phyloP scores from a whole-genome alignment of 2,329 filamentous ascomycete species.

The Fusarium vanettenii region DNA sequence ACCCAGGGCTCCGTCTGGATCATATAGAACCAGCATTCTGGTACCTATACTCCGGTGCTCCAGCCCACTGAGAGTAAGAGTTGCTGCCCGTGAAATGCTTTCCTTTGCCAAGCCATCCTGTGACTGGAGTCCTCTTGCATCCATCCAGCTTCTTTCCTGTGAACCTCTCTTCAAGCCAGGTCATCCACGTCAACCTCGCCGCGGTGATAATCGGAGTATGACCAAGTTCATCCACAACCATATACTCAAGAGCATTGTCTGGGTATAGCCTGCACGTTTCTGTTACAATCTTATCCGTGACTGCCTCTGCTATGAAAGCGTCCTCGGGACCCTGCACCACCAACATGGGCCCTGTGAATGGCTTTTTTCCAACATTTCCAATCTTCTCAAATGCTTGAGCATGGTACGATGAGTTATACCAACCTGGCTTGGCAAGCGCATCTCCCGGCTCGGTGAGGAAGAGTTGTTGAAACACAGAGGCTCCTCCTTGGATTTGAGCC shows the following conservation, averaged over 20 bases:
- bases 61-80: constrained; percentile 10
- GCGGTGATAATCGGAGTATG: constrained; percentile 5
- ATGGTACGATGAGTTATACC: constrained; percentile 10
- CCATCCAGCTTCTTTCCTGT: neutral
- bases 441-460: neutral
- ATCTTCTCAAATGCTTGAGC: constrained; percentile 8
- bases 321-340: constrained; percentile 7
- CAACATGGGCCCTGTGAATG: neutral
- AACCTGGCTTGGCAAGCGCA: neutral
- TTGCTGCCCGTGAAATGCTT: constrained; percentile 7
- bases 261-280: rapidly evolving
- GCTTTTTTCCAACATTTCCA: neutral
- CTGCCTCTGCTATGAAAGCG: neutral
- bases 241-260: neutral
- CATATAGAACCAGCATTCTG: constrained; percentile 14
- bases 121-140: neutral
- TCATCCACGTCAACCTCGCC: neutral
- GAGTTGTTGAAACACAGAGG: neutral
- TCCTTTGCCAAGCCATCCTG: neutral
- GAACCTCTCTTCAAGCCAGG: neutral
- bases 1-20: neutral
- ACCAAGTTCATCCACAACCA: neutral
- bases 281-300: neutral
- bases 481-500: constrained; percentile 8
- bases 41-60: constrained; percentile 6